Percentiles rank a stretch among this genome's conserved stretches.
Evolutionary conservation across 2,329 filamentous ascomycete genomes (phyloP).

Genomic region (Drechslera avenae): DNA sequence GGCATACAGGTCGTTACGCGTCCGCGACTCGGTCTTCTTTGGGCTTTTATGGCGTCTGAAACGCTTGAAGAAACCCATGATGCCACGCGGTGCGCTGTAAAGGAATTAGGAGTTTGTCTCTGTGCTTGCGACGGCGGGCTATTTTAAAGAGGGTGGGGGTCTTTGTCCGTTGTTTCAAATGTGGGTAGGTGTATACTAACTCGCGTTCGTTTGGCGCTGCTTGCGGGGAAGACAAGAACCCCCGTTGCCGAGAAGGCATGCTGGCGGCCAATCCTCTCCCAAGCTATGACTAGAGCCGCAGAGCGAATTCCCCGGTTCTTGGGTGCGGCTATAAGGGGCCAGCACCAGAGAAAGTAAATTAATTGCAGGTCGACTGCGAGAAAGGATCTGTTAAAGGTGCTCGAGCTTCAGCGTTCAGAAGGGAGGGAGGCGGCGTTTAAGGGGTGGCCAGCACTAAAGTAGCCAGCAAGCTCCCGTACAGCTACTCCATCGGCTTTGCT

Average conservation of each 20-base stretch:
- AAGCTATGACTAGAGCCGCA: slow-evolving; percentile 9
- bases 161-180: slow-evolving; percentile 14
- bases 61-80: slow-evolving; percentile 58
- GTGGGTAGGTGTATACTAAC: slow-evolving; percentile 29
- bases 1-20: slow-evolving; percentile 40
- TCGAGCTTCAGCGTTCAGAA: slow-evolving; percentile 13
- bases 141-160: slow-evolving; percentile 23
- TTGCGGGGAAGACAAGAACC: slow-evolving; percentile 32
- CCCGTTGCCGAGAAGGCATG: slow-evolving; percentile 38
- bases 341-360: slow-evolving; percentile 11
- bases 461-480: slow-evolving; percentile 8
- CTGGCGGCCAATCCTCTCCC: slow-evolving; percentile 10
- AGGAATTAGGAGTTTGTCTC: slow-evolving; percentile 19
- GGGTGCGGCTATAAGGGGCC: slow-evolving; percentile 2
- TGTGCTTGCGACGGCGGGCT: slow-evolving; percentile 21
- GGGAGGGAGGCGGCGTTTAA: slow-evolving; percentile 18
- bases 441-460: slow-evolving; percentile 15
- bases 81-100: slow-evolving; percentile 37
- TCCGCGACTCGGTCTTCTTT: slow-evolving; percentile 43
- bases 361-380: slow-evolving; percentile 8
- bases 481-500: slow-evolving; percentile 7
- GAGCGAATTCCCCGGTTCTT: slow-evolving; percentile 5
- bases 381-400: slow-evolving; percentile 6
- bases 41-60: slow-evolving; percentile 53
- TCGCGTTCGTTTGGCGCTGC: slow-evolving; percentile 26